Evolutionary conservation across 2,329 filamentous ascomycete species (phyloP).

Genomic region (Beauveria asiatica): DNA sequence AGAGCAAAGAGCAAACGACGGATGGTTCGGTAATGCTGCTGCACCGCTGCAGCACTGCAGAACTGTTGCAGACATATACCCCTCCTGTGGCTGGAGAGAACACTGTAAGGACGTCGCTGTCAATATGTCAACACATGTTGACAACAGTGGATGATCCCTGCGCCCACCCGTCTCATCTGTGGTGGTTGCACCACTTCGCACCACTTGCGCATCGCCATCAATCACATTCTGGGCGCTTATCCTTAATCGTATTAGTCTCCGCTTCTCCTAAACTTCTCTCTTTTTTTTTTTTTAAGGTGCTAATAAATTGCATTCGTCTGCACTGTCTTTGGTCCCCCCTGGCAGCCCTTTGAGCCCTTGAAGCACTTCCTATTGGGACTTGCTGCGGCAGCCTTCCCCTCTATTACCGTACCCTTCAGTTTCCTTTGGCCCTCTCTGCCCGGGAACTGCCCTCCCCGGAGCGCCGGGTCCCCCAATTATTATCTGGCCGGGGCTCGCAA

Average conservation of each 20-base stretch:
- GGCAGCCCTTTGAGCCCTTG: neutral
- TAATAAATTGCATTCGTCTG: neutral
- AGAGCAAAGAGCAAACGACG: too few species aligned
- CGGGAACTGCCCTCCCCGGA: neutral
- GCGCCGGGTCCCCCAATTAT: neutral
- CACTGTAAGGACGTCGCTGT: too few species aligned
- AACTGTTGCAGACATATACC: too few species aligned
- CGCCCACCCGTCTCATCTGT: neutral
- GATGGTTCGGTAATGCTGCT: too few species aligned
- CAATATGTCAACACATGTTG: too few species aligned
- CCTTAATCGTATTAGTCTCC: conserved; percentile 1
- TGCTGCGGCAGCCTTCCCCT: neutral
- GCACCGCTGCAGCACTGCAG: too few species aligned
- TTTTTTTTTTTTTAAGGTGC: neutral
- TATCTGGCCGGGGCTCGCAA: neutral
- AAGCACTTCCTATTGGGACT: neutral
- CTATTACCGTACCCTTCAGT: neutral
- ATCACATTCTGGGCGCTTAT: neutral
- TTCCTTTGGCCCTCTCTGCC: neutral
- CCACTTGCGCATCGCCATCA: neutral
- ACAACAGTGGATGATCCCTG: neutral
- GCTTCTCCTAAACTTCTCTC: neutral
- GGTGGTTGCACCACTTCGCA: neutral
- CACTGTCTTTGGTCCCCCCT: neutral
- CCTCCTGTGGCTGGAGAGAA: too few species aligned